Evolutionary conservation across 139 green algal genomes (phyloP), one percentile per base, ranked within the genome.

Genomic region (Chlamydomonas schloesseri): DNA sequence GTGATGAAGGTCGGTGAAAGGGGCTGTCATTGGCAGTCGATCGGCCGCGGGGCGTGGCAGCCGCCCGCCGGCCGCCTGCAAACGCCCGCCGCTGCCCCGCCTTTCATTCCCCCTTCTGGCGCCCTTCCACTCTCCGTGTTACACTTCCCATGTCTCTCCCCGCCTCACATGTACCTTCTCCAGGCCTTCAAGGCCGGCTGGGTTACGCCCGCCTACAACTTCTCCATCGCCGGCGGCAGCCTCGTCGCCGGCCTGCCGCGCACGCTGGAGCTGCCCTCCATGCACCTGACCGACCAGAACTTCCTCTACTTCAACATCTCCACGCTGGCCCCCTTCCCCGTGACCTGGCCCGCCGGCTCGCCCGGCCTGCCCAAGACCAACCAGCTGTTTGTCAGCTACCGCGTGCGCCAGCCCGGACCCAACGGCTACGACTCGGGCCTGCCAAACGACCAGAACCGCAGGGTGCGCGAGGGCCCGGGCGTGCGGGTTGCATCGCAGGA

Each of bases 121-220:
- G n/a, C n/a, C n/a, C n/a, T n/a, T n/a, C n/a, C n/a, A n/a, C n/a
- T n/a, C n/a, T n/a, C n/a, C n/a, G n/a, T n/a, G n/a, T n/a, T n/a
- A n/a, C n/a, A n/a, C n/a, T n/a, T n/a, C n/a, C n/a, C n/a, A n/a
- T n/a, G n/a, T n/a, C n/a, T n/a, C n/a, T n/a, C n/a, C n/a, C n/a
- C n/a, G n/a, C n/a, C n/a, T n/a, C n/a, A n/a, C n/a, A n/a, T n/a
- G 11, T 29, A 3, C 34, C 2, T 3, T 3, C 28, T 50, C 47
- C 72, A 79, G 72, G 47, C 46, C 3, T 79, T 42, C 47, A 79
- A 79, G 72, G 72, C 72, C 9, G 72, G 72, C 72, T 79, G 72
- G 72, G 10, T 29, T 10, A 42, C 10, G 23, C 70, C 70, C 10
- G 36, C 24, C 23, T 57, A 17, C 37, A 75, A 75, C 37, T 21